A percentile compares a stretch with the other conserved stretches of the same genome.
Evolutionary conservation across 371 early-diverging fungal genomes (phyloP).

Genomic region (Synchytrium microbalum): DNA sequence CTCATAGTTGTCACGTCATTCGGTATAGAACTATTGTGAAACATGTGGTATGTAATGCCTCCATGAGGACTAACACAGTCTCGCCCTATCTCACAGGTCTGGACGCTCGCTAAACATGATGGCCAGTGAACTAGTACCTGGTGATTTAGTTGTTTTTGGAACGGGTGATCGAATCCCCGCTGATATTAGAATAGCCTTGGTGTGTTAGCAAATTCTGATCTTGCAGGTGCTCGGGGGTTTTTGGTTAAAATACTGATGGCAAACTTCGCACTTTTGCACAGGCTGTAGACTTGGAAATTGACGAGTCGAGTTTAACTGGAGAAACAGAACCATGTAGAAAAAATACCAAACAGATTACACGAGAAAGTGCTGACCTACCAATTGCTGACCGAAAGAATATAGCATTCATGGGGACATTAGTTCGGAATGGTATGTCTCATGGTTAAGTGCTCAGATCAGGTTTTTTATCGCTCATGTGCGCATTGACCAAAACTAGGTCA

Average conservation of each 20-base stretch:
- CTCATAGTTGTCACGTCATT: slow-evolving; percentile 71
- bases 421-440: slow-evolving; percentile 50
- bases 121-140: slow-evolving; percentile 73
- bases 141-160: slow-evolving; percentile 71
- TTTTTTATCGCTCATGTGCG: neutral
- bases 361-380: slow-evolving; percentile 39
- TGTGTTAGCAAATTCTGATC: slow-evolving; percentile 20
- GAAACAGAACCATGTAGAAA: slow-evolving; percentile 75
- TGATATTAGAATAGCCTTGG: slow-evolving; percentile 62
- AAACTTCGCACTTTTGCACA: no score
- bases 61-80: no score
- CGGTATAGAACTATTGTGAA: slow-evolving; percentile 38
- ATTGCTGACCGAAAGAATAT: slow-evolving; percentile 74
- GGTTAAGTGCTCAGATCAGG: no score
- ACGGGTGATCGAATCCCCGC: slow-evolving; percentile 88
- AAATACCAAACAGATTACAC: slow-evolving; percentile 43
- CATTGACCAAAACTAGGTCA: slow-evolving; percentile 43
- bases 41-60: slow-evolving; percentile 10
- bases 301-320: slow-evolving; percentile 85
- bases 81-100: slow-evolving; percentile 51
- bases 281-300: slow-evolving; percentile 70
- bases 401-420: slow-evolving; percentile 83
- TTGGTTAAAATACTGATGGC: no score
- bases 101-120: slow-evolving; percentile 48
- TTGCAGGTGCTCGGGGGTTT: neutral